Conservation (phyloP, 257 asterid genomes). For the Henckelia pumila region DNA sequence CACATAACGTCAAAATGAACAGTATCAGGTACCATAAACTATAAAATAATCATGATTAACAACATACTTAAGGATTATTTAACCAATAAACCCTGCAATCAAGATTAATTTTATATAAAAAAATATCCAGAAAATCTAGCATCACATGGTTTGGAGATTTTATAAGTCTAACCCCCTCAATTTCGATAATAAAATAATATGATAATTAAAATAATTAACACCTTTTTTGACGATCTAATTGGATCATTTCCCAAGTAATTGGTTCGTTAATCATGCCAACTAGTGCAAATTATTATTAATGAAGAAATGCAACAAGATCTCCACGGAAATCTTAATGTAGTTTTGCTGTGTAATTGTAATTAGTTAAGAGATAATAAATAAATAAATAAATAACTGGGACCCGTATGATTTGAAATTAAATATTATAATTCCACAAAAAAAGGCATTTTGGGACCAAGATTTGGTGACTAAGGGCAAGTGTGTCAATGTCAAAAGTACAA, state of each 20-base stretch:
- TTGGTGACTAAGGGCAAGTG: conserved; percentile 5
- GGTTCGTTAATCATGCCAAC: conserved; percentile 15
- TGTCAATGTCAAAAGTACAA: no score
- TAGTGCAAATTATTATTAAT: neutral
- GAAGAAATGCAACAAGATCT: conserved; percentile 9
- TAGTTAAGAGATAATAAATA: neutral
- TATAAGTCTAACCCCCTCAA: conserved; percentile 23
- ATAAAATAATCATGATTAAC: neutral
- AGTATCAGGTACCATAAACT: neutral
- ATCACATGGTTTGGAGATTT: conserved; percentile 43
- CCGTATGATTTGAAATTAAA: no score
- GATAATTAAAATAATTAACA: no score
- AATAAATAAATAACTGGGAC: neutral
- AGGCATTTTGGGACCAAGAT: conserved; percentile 10
- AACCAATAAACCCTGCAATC: conserved; percentile 19
- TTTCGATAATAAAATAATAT: neutral
- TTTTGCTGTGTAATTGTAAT: neutral
- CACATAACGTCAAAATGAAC: neutral
- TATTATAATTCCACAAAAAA: no score
- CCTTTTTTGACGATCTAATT: conserved; percentile 18
- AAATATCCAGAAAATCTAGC: conserved; percentile 35
- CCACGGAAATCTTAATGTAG: conserved; percentile 14
- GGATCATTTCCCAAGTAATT: conserved; percentile 26
- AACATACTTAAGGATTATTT: conserved; percentile 6
- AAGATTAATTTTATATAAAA: conserved; percentile 21